Conservation (phyloP, 2,329 filamentous ascomycete species). For the Corinectria fuckeliana region DNA sequence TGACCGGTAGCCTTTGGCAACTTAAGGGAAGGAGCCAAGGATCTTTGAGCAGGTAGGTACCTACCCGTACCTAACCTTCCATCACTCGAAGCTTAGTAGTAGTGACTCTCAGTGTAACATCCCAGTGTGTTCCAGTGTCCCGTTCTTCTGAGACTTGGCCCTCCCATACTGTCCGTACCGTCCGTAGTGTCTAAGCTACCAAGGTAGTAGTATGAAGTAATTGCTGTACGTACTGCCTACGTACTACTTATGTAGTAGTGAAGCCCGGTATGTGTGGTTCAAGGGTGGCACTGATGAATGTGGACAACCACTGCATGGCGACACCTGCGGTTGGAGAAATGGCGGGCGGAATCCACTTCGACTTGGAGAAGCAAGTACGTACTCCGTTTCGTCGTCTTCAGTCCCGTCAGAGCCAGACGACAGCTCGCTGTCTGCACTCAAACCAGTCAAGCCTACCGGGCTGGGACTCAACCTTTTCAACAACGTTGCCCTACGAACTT, state of each 20-base stretch:
- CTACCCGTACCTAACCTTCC: not conserved
- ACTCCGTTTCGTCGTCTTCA: no score
- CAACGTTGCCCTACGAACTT: not conserved
- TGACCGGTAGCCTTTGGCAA: conserved; percentile 5
- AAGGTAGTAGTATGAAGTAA: not conserved
- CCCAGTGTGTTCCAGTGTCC: not conserved
- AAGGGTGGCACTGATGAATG: conserved; percentile 2
- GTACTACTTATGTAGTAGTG: no score
- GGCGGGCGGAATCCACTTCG: not conserved
- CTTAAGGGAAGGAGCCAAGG: conserved; percentile 1
- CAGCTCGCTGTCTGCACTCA: not conserved
- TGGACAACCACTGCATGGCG: conserved; percentile 5
- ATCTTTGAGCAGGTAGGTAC: conserved; percentile 3
- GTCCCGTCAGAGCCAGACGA: not conserved
- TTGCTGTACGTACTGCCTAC: no score
- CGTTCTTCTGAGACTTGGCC: not conserved
- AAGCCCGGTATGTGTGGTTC: conserved; percentile 12
- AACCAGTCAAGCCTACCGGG: conserved; percentile 1
- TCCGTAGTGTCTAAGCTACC: not conserved
- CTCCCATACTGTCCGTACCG: not conserved
- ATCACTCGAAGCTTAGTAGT: not conserved
- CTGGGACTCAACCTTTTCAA: not conserved
- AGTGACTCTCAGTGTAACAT: not conserved
- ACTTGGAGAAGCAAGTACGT: no score
- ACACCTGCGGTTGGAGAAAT: conserved; percentile 1